A percentile compares a stretch with the other conserved stretches of the same genome.
phyloP scores from a whole-genome alignment of 2,329 filamentous ascomycete species.

The Sodiomyces alkalinus region DNA sequence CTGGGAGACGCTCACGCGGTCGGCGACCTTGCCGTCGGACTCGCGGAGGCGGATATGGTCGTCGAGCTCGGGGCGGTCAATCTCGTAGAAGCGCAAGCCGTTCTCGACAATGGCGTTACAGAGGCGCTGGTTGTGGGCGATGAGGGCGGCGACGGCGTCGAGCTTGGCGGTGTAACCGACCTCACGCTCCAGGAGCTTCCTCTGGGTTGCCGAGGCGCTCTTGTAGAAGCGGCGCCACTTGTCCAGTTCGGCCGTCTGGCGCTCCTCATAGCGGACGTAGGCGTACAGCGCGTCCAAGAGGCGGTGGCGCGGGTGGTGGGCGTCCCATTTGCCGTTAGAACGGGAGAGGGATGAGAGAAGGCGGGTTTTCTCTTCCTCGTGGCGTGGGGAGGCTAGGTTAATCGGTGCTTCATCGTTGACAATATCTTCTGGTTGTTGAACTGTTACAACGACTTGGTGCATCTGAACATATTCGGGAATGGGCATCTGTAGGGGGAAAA shows the following conservation, averaged over 20 bases:
- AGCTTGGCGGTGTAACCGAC: constrained; percentile 42
- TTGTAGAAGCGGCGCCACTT: constrained; percentile 20
- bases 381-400: constrained; percentile 12
- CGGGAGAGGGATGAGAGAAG: constrained; percentile 15
- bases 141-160: constrained; percentile 22
- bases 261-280: constrained; percentile 18
- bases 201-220: constrained; percentile 19
- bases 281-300: constrained; percentile 24
- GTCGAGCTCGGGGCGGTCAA: constrained; percentile 27
- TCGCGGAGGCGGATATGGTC: constrained; percentile 22
- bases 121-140: constrained; percentile 27
- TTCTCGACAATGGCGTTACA: constrained; percentile 28
- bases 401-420: no score
- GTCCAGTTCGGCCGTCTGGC: constrained; percentile 20
- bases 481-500: no score
- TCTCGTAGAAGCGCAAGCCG: constrained; percentile 29
- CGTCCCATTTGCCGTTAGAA: constrained; percentile 16
- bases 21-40: constrained; percentile 21
- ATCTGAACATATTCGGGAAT: constrained; percentile 9
- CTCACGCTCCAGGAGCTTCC: constrained; percentile 36
- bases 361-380: constrained; percentile 15
- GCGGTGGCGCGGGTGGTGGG: constrained; percentile 21
- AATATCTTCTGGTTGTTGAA: constrained; percentile 13
- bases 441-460: constrained; percentile 12
- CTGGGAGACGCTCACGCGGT: constrained; percentile 33